phyloP scores from a whole-genome alignment of 768 basidiomycete genomes.

The Leucosporidium scottii region DNA sequence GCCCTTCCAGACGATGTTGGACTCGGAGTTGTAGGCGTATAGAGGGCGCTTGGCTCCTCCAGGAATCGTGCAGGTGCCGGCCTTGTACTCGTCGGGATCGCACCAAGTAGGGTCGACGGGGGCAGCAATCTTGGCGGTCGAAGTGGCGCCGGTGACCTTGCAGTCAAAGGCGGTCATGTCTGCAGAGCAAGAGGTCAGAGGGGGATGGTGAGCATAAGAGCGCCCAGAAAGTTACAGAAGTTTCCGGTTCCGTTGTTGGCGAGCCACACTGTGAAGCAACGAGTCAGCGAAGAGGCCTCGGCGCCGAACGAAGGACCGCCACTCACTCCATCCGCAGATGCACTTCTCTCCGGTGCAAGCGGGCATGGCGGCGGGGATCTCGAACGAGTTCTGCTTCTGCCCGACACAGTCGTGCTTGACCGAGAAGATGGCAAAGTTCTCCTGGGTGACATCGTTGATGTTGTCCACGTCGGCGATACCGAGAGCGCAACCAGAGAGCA shows the following conservation, averaged over 20 bases:
- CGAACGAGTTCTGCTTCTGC: constrained; percentile 33
- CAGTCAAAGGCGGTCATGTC: constrained; percentile 27
- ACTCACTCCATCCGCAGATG: constrained; percentile 36
- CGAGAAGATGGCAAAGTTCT: constrained; percentile 38
- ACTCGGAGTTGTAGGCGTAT: constrained; percentile 7
- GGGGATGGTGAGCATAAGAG: neutral
- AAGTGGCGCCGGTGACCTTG: constrained; percentile 10
- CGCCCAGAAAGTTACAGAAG: constrained; percentile 6
- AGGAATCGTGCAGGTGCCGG: neutral
- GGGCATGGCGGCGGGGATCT: constrained; percentile 38
- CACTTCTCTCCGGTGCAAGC: constrained; percentile 39
- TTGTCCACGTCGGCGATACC: constrained; percentile 28
- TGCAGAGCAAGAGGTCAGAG: neutral
- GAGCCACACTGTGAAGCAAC: constrained; percentile 25
- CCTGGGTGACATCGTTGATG: constrained; percentile 32
- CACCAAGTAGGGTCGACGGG: constrained; percentile 25
- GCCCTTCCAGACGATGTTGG: neutral
- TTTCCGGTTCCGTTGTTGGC: constrained; percentile 26
- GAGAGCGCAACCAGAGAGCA: constrained; percentile 30
- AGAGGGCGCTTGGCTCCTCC: constrained; percentile 29
- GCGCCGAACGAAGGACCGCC: constrained; percentile 1
- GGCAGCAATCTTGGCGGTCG: constrained; percentile 17
- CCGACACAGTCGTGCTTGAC: constrained; percentile 37
- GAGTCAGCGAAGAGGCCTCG: neutral
- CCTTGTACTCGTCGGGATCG: constrained; percentile 5